A percentile compares a stretch with the other conserved stretches of the same genome.
These are phyloP conservation scores for Picochlorum sp. DNA, from an alignment of 139 green algal species.

Conservation along the genomic window DNA sequence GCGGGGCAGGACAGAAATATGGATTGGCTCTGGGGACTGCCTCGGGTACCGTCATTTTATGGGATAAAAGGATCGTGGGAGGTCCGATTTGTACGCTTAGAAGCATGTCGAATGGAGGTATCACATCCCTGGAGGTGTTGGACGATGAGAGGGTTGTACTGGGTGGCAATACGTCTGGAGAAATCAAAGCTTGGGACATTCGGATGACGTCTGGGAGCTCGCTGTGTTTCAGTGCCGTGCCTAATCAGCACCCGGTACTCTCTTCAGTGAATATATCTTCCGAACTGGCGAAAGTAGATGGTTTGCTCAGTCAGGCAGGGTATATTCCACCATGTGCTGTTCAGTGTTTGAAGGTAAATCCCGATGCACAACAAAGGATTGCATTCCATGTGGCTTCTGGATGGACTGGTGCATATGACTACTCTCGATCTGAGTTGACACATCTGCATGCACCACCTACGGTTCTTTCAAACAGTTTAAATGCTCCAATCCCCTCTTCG, in stretches of 20 bases:
- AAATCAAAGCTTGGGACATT: constrained; percentile 20
- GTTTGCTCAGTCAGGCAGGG: constrained; percentile 7
- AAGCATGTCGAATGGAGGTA: constrained; percentile 2
- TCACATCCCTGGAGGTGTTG: neutral
- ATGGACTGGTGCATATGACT: constrained; percentile 21
- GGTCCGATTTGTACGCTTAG: neutral
- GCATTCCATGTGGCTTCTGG: constrained; percentile 20
- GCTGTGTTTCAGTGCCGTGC: neutral
- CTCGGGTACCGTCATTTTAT: neutral
- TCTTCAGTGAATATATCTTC: constrained; percentile 1
- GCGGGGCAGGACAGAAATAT: neutral
- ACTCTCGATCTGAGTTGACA: neutral
- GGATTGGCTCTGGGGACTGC: neutral
- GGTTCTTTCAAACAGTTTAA: neutral
- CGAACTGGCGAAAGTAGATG: constrained; percentile 8
- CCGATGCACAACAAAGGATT: constrained; percentile 1
- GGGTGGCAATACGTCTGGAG: constrained; percentile 8
- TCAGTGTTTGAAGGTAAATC: constrained; percentile 17
- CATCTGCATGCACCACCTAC: constrained; percentile 22
- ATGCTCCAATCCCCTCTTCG: neutral
- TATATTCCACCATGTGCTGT: constrained; percentile 6
- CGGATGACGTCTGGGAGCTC: constrained; percentile 4
- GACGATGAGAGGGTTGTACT: constrained; percentile 2
- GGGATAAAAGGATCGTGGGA: neutral
- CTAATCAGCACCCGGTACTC: constrained; percentile 20